Evolutionary conservation across 441 rosid genomes (phyloP).

Genomic region (Metrosideros polymorpha): DNA sequence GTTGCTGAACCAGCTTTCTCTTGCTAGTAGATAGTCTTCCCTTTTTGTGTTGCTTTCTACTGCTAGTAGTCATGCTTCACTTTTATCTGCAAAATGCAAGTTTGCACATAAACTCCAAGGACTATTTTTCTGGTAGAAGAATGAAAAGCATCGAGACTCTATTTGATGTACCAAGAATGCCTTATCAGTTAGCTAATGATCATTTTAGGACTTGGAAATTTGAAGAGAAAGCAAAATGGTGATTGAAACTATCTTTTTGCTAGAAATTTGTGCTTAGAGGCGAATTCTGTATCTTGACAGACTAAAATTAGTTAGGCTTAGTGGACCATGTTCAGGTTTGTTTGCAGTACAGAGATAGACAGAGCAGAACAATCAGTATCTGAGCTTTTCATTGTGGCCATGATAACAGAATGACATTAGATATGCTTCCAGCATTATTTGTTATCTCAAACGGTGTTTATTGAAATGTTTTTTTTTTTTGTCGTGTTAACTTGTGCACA

Average conservation of each 20-base stretch:
- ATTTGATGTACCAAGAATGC: background rate
- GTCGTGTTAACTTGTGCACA: background rate
- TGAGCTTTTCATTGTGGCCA: background rate
- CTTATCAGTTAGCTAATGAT: background rate
- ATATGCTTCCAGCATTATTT: background rate
- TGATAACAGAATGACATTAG: background rate
- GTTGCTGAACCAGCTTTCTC: constrained; percentile 8
- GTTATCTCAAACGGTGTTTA: background rate
- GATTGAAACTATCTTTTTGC: background rate
- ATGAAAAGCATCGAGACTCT: background rate
- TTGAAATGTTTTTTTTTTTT: background rate
- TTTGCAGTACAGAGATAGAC: background rate
- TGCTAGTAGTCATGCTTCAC: background rate
- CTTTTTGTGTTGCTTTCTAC: background rate
- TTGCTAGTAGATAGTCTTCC: background rate
- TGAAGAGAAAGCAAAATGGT: background rate
- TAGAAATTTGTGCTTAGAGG: background rate
- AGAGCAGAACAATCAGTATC: background rate
- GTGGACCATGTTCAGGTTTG: background rate
- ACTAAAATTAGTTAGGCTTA: background rate
- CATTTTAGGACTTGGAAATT: background rate
- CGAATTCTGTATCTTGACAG: background rate
- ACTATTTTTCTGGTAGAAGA: background rate
- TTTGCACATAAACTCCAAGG: background rate
- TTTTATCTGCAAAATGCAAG: background rate